Conservation (phyloP, 148 eudicot genomes). For the Fagopyrum esculentum region DNA sequence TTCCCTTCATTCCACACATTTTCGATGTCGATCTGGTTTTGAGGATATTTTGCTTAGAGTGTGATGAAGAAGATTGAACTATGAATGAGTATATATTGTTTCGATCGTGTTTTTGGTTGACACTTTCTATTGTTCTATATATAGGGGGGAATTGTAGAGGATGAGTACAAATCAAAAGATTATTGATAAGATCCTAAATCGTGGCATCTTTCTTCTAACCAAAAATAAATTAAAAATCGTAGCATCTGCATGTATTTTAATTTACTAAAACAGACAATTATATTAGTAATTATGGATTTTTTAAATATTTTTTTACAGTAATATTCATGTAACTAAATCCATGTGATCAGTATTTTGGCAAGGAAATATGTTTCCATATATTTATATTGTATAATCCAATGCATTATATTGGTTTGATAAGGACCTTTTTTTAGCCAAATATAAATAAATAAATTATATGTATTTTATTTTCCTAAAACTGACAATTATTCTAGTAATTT, state of each 20-base stretch:
- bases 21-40: not conserved
- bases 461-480: not conserved
- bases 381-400: not conserved
- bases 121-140: not conserved
- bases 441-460: too few relatives aligned
- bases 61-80: not conserved
- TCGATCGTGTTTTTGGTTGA: not conserved
- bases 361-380: not conserved
- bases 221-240: not conserved
- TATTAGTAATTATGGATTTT: too few relatives aligned
- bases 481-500: too few relatives aligned
- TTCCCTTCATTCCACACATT: slow-evolving; percentile 1
- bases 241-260: not conserved
- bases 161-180: not conserved
- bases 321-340: not conserved
- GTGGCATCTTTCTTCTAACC: not conserved
- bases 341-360: not conserved
- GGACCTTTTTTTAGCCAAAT: too few relatives aligned
- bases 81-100: not conserved
- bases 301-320: too few relatives aligned
- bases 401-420: not conserved
- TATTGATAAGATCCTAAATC: not conserved
- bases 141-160: not conserved
- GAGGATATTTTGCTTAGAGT: not conserved
- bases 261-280: not conserved